Conservation (phyloP, 768 basidiomycete species). For the Tulasnella sp. region DNA sequence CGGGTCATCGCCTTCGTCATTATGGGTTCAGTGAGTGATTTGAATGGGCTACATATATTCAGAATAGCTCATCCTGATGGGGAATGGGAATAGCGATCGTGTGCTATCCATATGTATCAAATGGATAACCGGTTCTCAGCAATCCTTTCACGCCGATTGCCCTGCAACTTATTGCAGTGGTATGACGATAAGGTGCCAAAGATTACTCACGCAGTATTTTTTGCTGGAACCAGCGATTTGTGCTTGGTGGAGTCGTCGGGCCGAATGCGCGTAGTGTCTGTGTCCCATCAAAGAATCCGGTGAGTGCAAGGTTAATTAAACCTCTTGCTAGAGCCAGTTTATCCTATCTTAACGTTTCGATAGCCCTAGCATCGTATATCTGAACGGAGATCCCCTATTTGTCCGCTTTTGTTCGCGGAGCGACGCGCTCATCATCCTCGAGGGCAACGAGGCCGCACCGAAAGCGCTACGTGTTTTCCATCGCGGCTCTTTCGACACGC, state of each 20-base stretch:
- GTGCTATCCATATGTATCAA: slow-evolving; percentile 34
- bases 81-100: background rate
- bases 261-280: background rate
- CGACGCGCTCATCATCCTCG: background rate
- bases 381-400: background rate
- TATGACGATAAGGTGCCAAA: slow-evolving; percentile 34
- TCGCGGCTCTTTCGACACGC: slow-evolving; percentile 54
- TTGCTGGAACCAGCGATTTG: background rate
- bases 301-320: background rate
- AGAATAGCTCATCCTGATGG: too few relatives aligned
- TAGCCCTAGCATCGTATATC: background rate
- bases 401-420: background rate
- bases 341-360: background rate
- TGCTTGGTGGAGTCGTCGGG: background rate
- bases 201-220: background rate
- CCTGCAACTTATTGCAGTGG: slow-evolving; percentile 45
- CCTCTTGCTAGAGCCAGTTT: background rate
- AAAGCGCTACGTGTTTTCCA: slow-evolving; percentile 46
- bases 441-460: slow-evolving; percentile 34
- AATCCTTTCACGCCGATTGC: slow-evolving; percentile 41
- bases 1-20: slow-evolving; percentile 41
- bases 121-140: slow-evolving; percentile 44
- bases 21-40: slow-evolving; percentile 2
- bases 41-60: too few relatives aligned
- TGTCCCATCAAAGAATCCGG: background rate